These are phyloP conservation scores for Podaxis mareebaensis DNA, from an alignment of 768 basidiomycete species.

Conservation along the genomic window DNA sequence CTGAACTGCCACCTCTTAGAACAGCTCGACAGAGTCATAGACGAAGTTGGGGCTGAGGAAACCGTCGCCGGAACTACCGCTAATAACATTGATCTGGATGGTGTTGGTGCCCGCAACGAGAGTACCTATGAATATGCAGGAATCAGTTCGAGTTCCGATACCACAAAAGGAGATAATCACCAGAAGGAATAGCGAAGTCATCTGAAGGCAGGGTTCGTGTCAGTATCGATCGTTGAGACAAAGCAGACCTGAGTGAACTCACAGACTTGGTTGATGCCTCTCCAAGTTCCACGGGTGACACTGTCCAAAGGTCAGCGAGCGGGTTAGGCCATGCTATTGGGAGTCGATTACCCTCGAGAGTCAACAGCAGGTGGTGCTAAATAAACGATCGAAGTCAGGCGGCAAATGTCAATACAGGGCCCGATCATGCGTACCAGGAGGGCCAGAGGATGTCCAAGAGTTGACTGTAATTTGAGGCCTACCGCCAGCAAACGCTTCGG, in stretches of 20 bases:
- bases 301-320: conserved; percentile 21
- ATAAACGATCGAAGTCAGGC: background rate
- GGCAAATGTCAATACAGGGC: background rate
- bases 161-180: conserved; percentile 19
- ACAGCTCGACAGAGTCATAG: conserved; percentile 42
- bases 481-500: conserved; percentile 47
- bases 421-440: conserved; percentile 29
- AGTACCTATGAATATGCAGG: conserved; percentile 21
- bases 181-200: conserved; percentile 43
- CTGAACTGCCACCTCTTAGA: conserved; percentile 22
- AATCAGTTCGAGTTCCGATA: background rate
- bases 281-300: conserved; percentile 53
- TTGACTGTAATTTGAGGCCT: conserved; percentile 47
- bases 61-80: conserved; percentile 42
- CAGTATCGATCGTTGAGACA: background rate
- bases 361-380: conserved; percentile 39
- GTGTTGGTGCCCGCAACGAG: conserved; percentile 43
- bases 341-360: conserved; percentile 40
- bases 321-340: background rate
- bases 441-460: conserved; percentile 41
- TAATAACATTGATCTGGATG: conserved; percentile 42
- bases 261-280: conserved; percentile 47
- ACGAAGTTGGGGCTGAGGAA: conserved; percentile 50
- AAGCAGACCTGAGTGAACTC: conserved; percentile 18
- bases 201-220: conserved; percentile 22